These are phyloP conservation scores for Oldenlandia corymbosa DNA, from an alignment of 257 asterid species.

Conservation along the genomic window DNA sequence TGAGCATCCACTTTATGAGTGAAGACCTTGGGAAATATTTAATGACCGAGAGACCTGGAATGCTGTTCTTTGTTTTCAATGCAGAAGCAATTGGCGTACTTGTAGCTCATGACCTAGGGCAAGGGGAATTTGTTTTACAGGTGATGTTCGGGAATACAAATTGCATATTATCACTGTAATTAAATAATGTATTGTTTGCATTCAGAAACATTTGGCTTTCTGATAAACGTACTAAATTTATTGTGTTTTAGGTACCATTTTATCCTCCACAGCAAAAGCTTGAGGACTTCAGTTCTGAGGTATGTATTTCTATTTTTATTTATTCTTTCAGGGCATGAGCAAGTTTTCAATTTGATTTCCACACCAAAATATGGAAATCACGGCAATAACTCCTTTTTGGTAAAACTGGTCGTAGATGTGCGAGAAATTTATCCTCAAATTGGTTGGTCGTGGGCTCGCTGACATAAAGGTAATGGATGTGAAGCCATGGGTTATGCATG, in stretches of 20 bases:
- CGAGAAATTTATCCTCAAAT: constrained; percentile 55
- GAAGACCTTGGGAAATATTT: constrained; percentile 71
- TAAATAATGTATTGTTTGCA: background rate
- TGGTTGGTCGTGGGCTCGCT: constrained; percentile 82
- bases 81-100: constrained; percentile 83
- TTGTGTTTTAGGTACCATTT: constrained; percentile 64
- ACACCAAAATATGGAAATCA: background rate
- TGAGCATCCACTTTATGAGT: constrained; percentile 83
- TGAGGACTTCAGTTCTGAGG: constrained; percentile 68
- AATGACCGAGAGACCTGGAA: constrained; percentile 83
- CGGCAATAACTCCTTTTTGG: constrained; percentile 14
- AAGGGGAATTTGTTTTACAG: constrained; percentile 97
- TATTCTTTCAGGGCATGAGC: constrained; percentile 1
- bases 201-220: background rate
- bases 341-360: background rate
- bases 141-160: constrained; percentile 23
- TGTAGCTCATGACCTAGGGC: constrained; percentile 85
- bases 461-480: constrained; percentile 72
- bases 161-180: background rate
- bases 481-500: constrained; percentile 99
- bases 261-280: constrained; percentile 94
- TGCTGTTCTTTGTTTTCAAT: constrained; percentile 84
- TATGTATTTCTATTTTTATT: constrained; percentile 21
- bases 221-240: background rate
- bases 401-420: constrained; percentile 49